A percentile compares a stretch with the other conserved stretches of the same genome.
phyloP scores from a whole-genome alignment of 805 yeast species.

The Saturnispora kantuleensis region DNA sequence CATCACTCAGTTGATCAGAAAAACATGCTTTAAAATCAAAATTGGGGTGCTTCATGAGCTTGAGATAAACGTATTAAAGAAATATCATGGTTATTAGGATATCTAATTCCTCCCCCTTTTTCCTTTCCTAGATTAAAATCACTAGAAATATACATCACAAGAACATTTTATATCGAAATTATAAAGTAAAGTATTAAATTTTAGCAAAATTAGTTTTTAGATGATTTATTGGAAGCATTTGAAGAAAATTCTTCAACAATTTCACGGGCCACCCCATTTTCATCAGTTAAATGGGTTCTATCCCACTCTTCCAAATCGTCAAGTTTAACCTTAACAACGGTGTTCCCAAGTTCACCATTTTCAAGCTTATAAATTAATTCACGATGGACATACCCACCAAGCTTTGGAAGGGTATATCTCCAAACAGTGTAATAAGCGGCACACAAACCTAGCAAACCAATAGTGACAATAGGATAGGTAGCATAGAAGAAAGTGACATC shows the following conservation, averaged over 20 bases:
- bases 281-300: constrained; percentile 12
- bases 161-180: no score
- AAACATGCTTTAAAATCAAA: no score
- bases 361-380: constrained; percentile 23
- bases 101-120: no score
- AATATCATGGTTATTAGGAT: no score
- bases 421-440: constrained; percentile 29
- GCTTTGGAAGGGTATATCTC: constrained; percentile 28
- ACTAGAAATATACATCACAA: no score
- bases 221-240: no score
- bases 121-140: no score
- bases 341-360: constrained; percentile 33
- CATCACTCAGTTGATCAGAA: no score
- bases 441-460: constrained; percentile 28
- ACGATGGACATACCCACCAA: constrained; percentile 28
- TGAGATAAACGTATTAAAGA: no score
- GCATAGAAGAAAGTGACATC: constrained; percentile 36
- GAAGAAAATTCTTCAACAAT: constrained; percentile 2
- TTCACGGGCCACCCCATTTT: constrained; percentile 9
- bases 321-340: constrained; percentile 28
- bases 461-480: constrained; percentile 30
- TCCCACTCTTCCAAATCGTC: constrained; percentile 29
- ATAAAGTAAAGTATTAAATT: no score
- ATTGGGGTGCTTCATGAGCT: no score
- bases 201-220: no score